Evolutionary conservation across 345 rosid genomes (phyloP).

Genomic region (Psidium guajava): DNA sequence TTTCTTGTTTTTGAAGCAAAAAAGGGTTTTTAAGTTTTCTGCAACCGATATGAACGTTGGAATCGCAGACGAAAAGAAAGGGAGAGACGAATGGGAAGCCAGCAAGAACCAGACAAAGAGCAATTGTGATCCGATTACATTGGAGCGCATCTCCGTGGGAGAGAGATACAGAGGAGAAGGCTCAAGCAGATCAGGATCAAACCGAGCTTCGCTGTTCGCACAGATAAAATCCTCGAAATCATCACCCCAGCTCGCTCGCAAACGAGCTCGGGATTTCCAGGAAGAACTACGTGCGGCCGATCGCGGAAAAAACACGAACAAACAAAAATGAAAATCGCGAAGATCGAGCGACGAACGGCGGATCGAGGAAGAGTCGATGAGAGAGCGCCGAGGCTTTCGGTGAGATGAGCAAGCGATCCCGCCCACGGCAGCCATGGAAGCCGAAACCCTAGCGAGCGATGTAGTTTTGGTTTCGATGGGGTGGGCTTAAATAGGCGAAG

Average conservation of each 20-base stretch:
- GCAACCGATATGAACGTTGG: no score
- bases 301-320: neutral
- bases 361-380: neutral
- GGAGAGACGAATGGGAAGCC: neutral
- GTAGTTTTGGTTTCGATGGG: neutral
- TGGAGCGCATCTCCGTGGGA: constrained; percentile 33
- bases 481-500: neutral
- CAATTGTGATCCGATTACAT: constrained; percentile 32
- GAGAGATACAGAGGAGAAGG: constrained; percentile 2
- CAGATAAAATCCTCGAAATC: constrained; percentile 31
- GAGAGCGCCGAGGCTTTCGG: neutral
- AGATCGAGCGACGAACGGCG: neutral
- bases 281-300: constrained; percentile 29
- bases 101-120: neutral
- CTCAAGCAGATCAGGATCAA: constrained; percentile 24
- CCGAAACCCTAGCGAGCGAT: neutral
- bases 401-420: neutral
- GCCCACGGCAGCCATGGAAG: neutral
- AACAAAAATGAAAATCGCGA: neutral
- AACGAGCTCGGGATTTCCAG: constrained; percentile 1
- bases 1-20: no score
- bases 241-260: neutral
- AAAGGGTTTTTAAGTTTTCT: no score
- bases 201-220: constrained; percentile 20
- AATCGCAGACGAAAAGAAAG: no score